Evolutionary conservation across 1,284 basidiomycete genomes (phyloP).

Genomic region (Tilletia caries): DNA sequence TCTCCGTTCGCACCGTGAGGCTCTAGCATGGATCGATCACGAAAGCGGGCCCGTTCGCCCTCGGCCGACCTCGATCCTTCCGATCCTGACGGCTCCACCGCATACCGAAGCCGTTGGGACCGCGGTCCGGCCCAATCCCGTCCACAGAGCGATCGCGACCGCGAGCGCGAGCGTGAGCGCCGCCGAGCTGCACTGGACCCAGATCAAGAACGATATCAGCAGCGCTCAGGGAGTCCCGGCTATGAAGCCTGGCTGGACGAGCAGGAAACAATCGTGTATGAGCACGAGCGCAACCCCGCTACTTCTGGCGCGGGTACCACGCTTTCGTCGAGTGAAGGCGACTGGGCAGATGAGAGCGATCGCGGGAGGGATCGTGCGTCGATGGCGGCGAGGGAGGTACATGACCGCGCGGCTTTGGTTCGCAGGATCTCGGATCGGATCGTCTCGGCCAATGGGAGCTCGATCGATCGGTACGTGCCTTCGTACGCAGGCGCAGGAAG

Average conservation of each 20-base stretch:
- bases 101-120: conserved; percentile 1
- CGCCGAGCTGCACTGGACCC: conserved; percentile 27
- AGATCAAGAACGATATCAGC: conserved; percentile 22
- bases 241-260: conserved; percentile 32
- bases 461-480: conserved; percentile 5
- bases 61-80: conserved; percentile 28
- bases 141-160: background rate
- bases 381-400: conserved; percentile 20
- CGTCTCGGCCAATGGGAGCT: background rate
- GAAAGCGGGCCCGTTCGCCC: conserved; percentile 33
- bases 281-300: background rate
- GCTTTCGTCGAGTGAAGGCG: no score
- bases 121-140: background rate
- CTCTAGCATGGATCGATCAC: conserved; percentile 21
- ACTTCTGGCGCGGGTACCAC: background rate
- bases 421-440: background rate
- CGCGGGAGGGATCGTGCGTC: conserved; percentile 21
- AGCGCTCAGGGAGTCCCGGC: conserved; percentile 25
- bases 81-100: conserved; percentile 17
- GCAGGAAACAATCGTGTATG: conserved; percentile 1
- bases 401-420: background rate
- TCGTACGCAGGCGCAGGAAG: background rate
- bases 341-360: no score
- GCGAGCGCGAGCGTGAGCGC: conserved; percentile 19
- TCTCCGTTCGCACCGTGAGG: background rate